Evolutionary conservation across 495 filamentous ascomycete genomes (phyloP).

Genomic region (Podospora comata): DNA sequence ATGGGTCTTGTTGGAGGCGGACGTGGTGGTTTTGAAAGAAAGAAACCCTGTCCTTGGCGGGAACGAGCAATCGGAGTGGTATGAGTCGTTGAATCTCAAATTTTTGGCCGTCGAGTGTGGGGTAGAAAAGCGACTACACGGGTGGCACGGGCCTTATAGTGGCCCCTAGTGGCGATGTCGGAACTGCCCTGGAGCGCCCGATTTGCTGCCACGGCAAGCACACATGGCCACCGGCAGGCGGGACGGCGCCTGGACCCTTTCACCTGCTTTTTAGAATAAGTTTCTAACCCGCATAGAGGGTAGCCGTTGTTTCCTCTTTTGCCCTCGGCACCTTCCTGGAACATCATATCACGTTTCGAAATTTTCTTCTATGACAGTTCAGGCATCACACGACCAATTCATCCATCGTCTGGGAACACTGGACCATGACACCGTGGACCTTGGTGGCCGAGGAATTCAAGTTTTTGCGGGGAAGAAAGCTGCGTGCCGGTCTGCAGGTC

Average conservation of each 20-base stretch:
- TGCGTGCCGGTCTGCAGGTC: slow-evolving; percentile 8
- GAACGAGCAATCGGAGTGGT: slow-evolving; percentile 16
- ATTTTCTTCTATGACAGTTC: neutral
- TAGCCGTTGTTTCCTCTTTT: neutral
- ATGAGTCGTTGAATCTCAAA: slow-evolving; percentile 26
- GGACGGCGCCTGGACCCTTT: neutral
- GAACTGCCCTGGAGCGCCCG: slow-evolving; percentile 9
- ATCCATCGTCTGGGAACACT: neutral
- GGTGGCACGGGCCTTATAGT: slow-evolving; percentile 22
- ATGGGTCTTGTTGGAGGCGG: slow-evolving; percentile 15
- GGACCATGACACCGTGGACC: slow-evolving; percentile 4
- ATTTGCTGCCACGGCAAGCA: slow-evolving; percentile 1
- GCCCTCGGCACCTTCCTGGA: neutral
- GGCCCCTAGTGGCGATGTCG: slow-evolving; percentile 32
- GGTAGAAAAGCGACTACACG: slow-evolving; percentile 19
- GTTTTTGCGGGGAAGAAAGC: slow-evolving; percentile 18
- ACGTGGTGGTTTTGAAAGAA: slow-evolving; percentile 16
- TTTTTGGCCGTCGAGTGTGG: slow-evolving; percentile 32
- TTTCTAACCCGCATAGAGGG: no score
- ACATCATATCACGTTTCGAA: neutral
- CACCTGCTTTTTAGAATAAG: neutral
- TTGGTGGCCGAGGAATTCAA: slow-evolving; percentile 9
- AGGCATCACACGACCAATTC: slow-evolving; percentile 11
- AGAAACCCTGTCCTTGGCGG: slow-evolving; percentile 22
- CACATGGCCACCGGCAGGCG: slow-evolving; percentile 6